Conservation (phyloP, 2,329 filamentous ascomycete species). For the Annulohypoxylon truncatum region DNA sequence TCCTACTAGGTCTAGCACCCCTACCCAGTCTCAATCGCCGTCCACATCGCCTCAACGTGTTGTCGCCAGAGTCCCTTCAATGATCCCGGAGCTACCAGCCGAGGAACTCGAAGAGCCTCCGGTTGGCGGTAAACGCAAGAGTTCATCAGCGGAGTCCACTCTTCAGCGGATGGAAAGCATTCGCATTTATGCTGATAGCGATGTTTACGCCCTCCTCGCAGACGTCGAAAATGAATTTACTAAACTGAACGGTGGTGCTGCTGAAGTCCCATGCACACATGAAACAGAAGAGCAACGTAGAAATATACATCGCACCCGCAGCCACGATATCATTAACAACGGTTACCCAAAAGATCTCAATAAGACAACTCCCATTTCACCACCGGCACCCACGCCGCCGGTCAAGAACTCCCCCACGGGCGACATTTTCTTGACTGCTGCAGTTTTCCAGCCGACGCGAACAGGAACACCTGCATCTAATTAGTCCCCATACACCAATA, state of each 20-base stretch:
- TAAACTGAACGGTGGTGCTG: constrained; percentile 54
- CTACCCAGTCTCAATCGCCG: constrained; percentile 51
- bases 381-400: constrained; percentile 53
- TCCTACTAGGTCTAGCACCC: no score
- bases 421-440: constrained; percentile 60
- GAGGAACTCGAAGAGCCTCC: constrained; percentile 57
- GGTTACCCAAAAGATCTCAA: constrained; percentile 34
- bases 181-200: constrained; percentile 74
- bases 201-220: constrained; percentile 73
- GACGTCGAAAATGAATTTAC: constrained; percentile 73
- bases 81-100: constrained; percentile 64
- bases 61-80: constrained; percentile 66
- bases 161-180: constrained; percentile 68
- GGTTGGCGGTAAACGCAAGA: constrained; percentile 37
- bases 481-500: constrained; percentile 8
- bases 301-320: constrained; percentile 61
- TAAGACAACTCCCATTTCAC: constrained; percentile 49
- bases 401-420: constrained; percentile 49
- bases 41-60: constrained; percentile 64
- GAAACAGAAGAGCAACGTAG: constrained; percentile 53
- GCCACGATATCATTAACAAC: constrained; percentile 62
- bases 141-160: constrained; percentile 45
- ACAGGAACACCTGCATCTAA: constrained; percentile 24
- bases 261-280: constrained; percentile 36
- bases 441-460: constrained; percentile 60